Base-by-base conservation (phyloP, 305 asterid genomes). In the Plantago coronopus region DNA sequence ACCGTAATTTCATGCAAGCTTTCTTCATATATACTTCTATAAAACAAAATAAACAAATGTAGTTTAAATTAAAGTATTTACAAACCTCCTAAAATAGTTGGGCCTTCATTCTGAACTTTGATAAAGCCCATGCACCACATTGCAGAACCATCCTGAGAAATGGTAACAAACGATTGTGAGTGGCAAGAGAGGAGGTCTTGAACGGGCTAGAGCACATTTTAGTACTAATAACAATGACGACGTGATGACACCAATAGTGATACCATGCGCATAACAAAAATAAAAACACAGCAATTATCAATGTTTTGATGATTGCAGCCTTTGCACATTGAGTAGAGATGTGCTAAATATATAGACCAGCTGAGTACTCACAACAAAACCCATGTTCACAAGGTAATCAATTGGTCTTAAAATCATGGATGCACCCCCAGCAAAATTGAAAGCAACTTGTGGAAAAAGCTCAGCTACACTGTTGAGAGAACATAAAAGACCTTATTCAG, bases 61-160 rank as follows among this genome's bases (percentile, higher is more conserved):
- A n/a, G n/a, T n/a, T 3, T 27, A 27, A 27, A 34, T 34, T 34
- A 10, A 40, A 57, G 15, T 9, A 13, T 54, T 16, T 9, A 57
- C 34, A 5, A 57, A 91, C 97, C 98, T 81, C 98, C 98, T 72
- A 91, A 80, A 69, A 89, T 91, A 22, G 95, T 89, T 56, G 87
- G 62, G 53, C 88, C 88, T 74, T 80, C 94, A 55, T 90, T 89
- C 68, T 76, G 76, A 74, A 84, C 67, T 72, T 84, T 86, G 80
- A 89, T 95, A 68, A 91, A 69, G 64, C 97, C 98, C 55, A 91
- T 85, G 73, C 98, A 91, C 98, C 98, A 91, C 59, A 82, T 91
- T 50, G 95, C 81, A 65, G 81, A 87, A 67, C 96, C 97, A 40
- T 78, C 83, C 98, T 91, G 76, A 80, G 63, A 17, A 67, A 64